Conservation (phyloP, 1,284 basidiomycete genomes). For the Hemileia vastatrix region DNA sequence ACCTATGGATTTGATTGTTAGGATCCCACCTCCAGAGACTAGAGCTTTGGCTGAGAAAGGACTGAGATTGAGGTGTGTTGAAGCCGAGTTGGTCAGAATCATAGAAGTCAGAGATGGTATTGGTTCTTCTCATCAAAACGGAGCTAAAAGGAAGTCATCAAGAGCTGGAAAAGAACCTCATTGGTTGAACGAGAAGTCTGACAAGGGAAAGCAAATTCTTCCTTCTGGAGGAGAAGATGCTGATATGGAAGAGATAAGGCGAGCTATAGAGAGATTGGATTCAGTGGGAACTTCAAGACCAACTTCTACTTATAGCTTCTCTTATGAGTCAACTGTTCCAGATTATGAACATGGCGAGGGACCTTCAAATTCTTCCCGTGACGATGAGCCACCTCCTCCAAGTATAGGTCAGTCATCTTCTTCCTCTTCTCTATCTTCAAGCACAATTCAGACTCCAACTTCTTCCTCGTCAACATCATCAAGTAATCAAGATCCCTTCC, state of each 20-base stretch:
- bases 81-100: constrained; percentile 35
- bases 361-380: too few relatives aligned
- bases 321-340: too few relatives aligned
- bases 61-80: constrained; percentile 35
- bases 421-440: too few relatives aligned
- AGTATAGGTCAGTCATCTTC: too few relatives aligned
- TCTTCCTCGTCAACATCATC: too few relatives aligned
- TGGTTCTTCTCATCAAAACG: not conserved
- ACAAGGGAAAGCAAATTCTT: not conserved
- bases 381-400: too few relatives aligned
- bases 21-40: constrained; percentile 35
- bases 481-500: too few relatives aligned
- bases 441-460: too few relatives aligned
- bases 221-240: constrained; percentile 1
- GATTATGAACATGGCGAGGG: too few relatives aligned
- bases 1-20: constrained; percentile 35
- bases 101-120: constrained; percentile 29
- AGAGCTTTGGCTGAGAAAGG: constrained; percentile 30
- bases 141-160: not conserved
- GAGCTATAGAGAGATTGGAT: too few relatives aligned
- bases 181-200: constrained; percentile 1
- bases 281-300: too few relatives aligned
- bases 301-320: too few relatives aligned
- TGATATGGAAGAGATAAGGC: not conserved
- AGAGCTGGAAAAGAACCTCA: not conserved